Base-by-base conservation (phyloP, 495 filamentous ascomycete genomes). In the Parathielavia hyrcaniae region DNA sequence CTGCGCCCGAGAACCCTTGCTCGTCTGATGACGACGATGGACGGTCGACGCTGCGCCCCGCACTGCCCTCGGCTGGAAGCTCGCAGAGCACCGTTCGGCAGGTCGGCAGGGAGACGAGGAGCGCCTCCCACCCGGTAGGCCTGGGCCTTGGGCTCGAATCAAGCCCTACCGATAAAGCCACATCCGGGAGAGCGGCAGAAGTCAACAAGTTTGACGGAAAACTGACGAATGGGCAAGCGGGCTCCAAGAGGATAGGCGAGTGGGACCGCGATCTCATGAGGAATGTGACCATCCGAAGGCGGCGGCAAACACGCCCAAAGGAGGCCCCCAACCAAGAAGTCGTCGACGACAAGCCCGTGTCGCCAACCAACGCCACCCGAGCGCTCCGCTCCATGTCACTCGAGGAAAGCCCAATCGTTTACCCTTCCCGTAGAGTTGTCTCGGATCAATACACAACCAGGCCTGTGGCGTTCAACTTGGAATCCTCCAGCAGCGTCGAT, bases 1-100 rank as follows among this genome's bases (percentile, higher is more conserved):
- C 88, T 0, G 87, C 88, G 13, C 77, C 72, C 22, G 88, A 91
- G 67, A 69, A 75, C 38, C 80, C 75, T 11, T 74, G 79, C 22
- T 82, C 79, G 4, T 83, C 84, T 0, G 85, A 87, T 54, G 82
- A 79, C 36, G 85, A 77, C 43, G 72, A 71, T 41, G 72, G 65
- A 20, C 66, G 54, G 49, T 70, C 70, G 30, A 81, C 79, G 4
- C 72, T 81, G 36, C 76, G 76, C 1, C 75, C 79, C 5, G 64
- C 65, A 38, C 54, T 81, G 48, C 67, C 75, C 13, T 81, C 79
- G 20, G 52, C 66, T 2, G 70, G 69, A 52, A 70, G 70, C 35
- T 79, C 80, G 2, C 71, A 72, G 38, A 73, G 61, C 49, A 68
- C 72, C 3, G 70, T 72, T 17, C 67, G 71, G 26, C 75, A 77